Percentiles rank a stretch among this genome's conserved stretches.
These are phyloP conservation scores for Pseudogymnoascus sp. DNA, from an alignment of 2,329 filamentous ascomycete genomes.

Conservation along the genomic window DNA sequence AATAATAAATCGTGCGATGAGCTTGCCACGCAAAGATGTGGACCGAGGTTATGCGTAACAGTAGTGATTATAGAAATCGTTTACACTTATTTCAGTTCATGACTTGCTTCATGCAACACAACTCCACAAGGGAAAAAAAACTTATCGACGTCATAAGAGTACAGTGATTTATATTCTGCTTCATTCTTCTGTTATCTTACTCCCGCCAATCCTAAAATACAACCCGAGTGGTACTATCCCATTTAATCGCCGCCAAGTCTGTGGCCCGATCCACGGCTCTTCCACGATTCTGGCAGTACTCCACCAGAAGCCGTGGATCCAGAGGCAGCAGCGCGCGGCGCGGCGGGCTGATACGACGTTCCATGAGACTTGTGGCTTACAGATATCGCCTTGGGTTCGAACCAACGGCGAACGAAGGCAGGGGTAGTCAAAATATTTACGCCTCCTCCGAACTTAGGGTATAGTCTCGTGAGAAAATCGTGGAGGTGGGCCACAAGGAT, in stretches of 20 bases:
- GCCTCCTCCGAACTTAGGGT: slow-evolving; percentile 82
- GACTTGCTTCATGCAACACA: background rate
- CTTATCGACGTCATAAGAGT: background rate
- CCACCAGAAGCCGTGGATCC: slow-evolving; percentile 38
- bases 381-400: slow-evolving; percentile 41
- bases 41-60: background rate
- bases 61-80: background rate
- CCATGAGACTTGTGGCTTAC: slow-evolving; percentile 51
- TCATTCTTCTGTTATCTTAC: background rate
- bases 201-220: background rate
- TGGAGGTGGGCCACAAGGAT: slow-evolving; percentile 81
- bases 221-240: background rate
- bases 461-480: slow-evolving; percentile 82
- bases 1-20: background rate
- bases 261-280: slow-evolving; percentile 52
- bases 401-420: slow-evolving; percentile 58
- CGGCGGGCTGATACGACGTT: slow-evolving; percentile 44
- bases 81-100: background rate
- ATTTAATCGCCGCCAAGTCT: slow-evolving; percentile 45
- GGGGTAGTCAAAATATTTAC: slow-evolving; percentile 70
- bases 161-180: background rate
- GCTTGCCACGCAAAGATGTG: background rate
- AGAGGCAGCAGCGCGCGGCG: slow-evolving; percentile 31
- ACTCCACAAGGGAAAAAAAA: background rate
- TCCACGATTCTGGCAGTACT: slow-evolving; percentile 57